phyloP scores from a whole-genome alignment of 2,329 filamentous ascomycete genomes.

The Neocatenulostroma microsporum region DNA sequence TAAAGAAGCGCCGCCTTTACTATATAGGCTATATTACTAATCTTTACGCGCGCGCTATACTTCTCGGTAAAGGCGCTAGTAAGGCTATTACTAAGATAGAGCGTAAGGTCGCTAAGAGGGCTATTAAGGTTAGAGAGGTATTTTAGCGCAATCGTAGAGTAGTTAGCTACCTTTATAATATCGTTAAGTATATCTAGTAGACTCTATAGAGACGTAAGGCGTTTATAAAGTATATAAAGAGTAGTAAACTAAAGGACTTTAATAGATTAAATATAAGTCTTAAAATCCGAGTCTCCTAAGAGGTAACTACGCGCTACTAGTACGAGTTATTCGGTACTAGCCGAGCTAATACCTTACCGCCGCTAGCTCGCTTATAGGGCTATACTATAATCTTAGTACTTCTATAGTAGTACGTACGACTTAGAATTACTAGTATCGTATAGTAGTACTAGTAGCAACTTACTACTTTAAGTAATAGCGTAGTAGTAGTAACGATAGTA shows the following conservation, averaged over 20 bases:
- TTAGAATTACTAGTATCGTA: too few relatives aligned
- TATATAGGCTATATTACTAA: slow-evolving; percentile 7
- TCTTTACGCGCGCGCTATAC: slow-evolving; percentile 4
- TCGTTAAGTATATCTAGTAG: slow-evolving; percentile 4
- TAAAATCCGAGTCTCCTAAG: too few relatives aligned
- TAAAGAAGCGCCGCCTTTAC: neutral
- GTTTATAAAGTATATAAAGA: slow-evolving; percentile 3
- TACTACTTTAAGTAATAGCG: too few relatives aligned
- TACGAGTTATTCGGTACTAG: too few relatives aligned
- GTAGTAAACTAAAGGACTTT: slow-evolving; percentile 2
- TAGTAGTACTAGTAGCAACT: too few relatives aligned
- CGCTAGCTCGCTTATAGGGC: too few relatives aligned
- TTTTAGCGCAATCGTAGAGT: slow-evolving; percentile 7
- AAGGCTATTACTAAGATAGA: slow-evolving; percentile 3
- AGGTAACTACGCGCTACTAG: too few relatives aligned
- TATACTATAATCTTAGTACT: too few relatives aligned
- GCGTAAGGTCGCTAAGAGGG: slow-evolving; percentile 5
- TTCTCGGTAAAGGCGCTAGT: slow-evolving; percentile 4
- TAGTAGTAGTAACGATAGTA: too few relatives aligned
- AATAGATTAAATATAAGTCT: slow-evolving; percentile 6
- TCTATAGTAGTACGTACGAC: too few relatives aligned
- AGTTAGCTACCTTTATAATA: slow-evolving; percentile 4
- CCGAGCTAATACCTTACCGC: too few relatives aligned
- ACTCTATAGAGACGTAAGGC: slow-evolving; percentile 1
- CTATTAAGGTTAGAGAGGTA: slow-evolving; percentile 2